Percentiles rank a stretch among this genome's conserved stretches.
These are phyloP conservation scores for Potentilla sterilis DNA, from an alignment of 306 rosid genomes.

Conservation along the genomic window DNA sequence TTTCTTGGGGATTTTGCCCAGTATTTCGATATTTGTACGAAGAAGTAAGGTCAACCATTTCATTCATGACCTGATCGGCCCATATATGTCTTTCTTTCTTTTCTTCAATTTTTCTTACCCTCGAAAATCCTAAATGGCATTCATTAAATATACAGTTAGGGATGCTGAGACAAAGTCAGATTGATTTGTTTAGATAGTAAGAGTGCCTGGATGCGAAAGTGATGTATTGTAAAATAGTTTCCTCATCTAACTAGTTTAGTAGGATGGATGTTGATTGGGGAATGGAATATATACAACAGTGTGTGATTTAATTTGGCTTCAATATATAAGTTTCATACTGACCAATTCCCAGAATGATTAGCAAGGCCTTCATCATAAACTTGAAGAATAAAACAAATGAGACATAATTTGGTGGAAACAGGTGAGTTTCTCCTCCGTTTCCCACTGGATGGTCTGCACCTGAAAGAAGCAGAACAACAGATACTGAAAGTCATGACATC, in stretches of 20 bases:
- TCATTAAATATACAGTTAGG: background rate
- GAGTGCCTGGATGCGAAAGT: background rate
- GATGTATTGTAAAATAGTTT: background rate
- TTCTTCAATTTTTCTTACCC: conserved; percentile 22
- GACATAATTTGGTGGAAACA: conserved; percentile 19
- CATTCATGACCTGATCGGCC: conserved; percentile 24
- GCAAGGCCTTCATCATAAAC: conserved; percentile 22
- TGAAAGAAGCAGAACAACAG: background rate
- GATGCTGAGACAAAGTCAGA: background rate
- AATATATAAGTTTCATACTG: background rate
- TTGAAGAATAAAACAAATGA: conserved; percentile 18
- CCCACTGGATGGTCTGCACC: background rate
- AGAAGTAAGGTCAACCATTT: conserved; percentile 13
- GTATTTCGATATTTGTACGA: conserved; percentile 27
- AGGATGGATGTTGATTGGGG: background rate
- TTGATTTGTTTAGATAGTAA: background rate
- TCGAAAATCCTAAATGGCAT: conserved; percentile 21
- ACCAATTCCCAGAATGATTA: conserved; percentile 32
- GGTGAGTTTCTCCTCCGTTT: background rate
- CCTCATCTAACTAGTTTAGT: background rate
- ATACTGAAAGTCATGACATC: background rate
- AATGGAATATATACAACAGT: background rate
- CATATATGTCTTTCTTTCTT: conserved; percentile 24
- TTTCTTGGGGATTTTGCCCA: conserved; percentile 13
- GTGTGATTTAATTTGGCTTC: background rate